Percentiles rank a stretch among this genome's conserved stretches.
Evolutionary conservation across 2,329 filamentous ascomycete species (phyloP).

Genomic region (Penicillium hesseltinei): DNA sequence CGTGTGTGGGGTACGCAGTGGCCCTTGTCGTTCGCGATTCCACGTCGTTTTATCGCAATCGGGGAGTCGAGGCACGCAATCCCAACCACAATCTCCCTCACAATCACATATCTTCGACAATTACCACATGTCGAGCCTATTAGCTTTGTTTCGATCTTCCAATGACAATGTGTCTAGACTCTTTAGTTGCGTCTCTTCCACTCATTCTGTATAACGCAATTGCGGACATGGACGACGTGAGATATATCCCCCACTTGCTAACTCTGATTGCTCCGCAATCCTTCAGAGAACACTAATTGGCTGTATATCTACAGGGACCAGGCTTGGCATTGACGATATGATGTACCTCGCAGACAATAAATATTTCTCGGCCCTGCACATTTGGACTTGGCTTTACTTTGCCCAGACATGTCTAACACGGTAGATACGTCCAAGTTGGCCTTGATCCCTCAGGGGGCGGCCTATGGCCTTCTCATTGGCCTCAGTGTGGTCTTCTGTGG

Average conservation of each 20-base stretch:
- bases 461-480: constrained; percentile 51
- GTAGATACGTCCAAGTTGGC: constrained; percentile 21
- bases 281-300: neutral
- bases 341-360: constrained; percentile 2
- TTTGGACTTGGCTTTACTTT: constrained; percentile 2
- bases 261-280: neutral
- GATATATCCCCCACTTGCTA: constrained; percentile 2
- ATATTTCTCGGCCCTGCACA: constrained; percentile 8
- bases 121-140: neutral
- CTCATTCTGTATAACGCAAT: constrained; percentile 9
- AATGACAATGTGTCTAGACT: neutral
- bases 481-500: constrained; percentile 49
- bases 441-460: constrained; percentile 31
- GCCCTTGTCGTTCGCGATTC: constrained; percentile 1
- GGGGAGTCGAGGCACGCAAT: constrained; percentile 9
- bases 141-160: neutral
- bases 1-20: neutral
- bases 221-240: constrained; percentile 9
- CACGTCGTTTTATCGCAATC: constrained; percentile 7
- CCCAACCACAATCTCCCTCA: neutral
- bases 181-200: neutral
- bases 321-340: neutral
- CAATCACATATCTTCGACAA: neutral
- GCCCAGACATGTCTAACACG: constrained; percentile 16
- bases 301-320: neutral